Evolutionary conservation across 2,329 filamentous ascomycete species (phyloP).

Genomic region (Aureobasidium sp.): DNA sequence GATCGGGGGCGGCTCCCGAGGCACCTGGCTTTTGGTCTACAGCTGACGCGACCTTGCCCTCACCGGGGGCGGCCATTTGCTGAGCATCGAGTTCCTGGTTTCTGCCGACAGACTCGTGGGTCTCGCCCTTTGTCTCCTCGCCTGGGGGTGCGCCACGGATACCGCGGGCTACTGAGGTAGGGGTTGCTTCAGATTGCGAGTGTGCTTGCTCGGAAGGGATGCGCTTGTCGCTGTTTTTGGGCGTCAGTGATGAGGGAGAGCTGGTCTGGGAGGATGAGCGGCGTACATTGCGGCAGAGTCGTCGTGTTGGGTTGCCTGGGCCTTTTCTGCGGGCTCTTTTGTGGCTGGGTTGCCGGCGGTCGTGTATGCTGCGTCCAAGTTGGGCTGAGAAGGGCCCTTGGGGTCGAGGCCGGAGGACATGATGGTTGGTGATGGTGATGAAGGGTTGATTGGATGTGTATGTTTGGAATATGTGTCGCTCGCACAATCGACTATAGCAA

Average conservation of each 20-base stretch:
- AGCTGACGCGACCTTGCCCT: slow-evolving; percentile 38
- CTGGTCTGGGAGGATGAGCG: neutral
- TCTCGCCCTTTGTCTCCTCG: slow-evolving; percentile 37
- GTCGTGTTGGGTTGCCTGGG: slow-evolving; percentile 29
- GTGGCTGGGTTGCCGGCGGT: slow-evolving; percentile 41
- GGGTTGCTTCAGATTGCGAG: slow-evolving; percentile 31
- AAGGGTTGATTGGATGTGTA: neutral
- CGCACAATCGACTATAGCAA: neutral
- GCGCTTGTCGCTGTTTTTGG: slow-evolving; percentile 29
- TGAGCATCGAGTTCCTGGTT: slow-evolving; percentile 41
- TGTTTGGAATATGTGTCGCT: neutral
- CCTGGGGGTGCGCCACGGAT: slow-evolving; percentile 38
- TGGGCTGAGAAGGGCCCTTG: slow-evolving; percentile 38
- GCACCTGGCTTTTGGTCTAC: slow-evolving; percentile 35
- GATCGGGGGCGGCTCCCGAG: slow-evolving; percentile 31
- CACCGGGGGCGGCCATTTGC: slow-evolving; percentile 44
- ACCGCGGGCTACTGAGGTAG: slow-evolving; percentile 35
- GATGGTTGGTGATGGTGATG: slow-evolving; percentile 22
- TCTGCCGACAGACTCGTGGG: slow-evolving; percentile 36
- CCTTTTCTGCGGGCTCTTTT: slow-evolving; percentile 35
- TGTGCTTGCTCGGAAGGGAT: slow-evolving; percentile 33
- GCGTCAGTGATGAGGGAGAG: neutral
- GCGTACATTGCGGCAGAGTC: slow-evolving; percentile 22
- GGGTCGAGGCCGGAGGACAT: slow-evolving; percentile 36
- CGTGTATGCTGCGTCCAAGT: slow-evolving; percentile 39